Evolutionary conservation across 306 rosid genomes (phyloP), one percentile per base, ranked within the genome.

Genomic region (Crataegus laevigata): DNA sequence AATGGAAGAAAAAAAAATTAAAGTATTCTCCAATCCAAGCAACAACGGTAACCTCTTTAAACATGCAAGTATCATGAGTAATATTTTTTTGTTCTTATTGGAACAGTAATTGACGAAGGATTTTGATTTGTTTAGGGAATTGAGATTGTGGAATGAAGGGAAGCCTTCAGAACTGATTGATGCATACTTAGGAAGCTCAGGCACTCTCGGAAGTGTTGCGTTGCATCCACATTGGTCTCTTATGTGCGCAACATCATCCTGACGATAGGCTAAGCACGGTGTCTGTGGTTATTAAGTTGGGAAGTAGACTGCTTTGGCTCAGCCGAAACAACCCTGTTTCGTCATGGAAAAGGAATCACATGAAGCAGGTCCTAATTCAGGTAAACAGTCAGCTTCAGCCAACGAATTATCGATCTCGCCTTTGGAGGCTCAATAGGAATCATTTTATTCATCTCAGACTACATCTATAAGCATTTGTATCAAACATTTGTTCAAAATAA

Each of bases 161-260:
- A 83, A 66, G 9, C 67, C 75, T 8, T 66, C 40, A 18, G 83
- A 83, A 63, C 58, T 83, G 50, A 18, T 84, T 17, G 88, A 81
- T 68, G 54, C 73, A 24, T 34, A 45, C 40, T 68, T 83, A 4
- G 67, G 69, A 75, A 66, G 66, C 4, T 59, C 75, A 1, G 73
- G 55, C 24, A 51, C 38, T 7, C 11, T 50, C 69, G 1, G 76
- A 85, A 26, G 75, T 52, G 57, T 11, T 80, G n/a, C 61, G 87
- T 12, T 78, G 80, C 84, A 81, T 87, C 24, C 84, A 89, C 32
- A 71, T 85, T 5, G 77, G 88, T 66, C 84, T 87, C 34, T 60
- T 89, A 51, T 87, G 91, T 65, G 71, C 77, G 40, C 91, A 89
- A 50, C 83, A 73, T 18, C 79, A 70, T 69, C 85, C 88, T 0